Percentiles rank a stretch among this genome's conserved stretches.
Conservation (phyloP, 495 filamentous ascomycete species). For the Penicillium pancosmium region DNA sequence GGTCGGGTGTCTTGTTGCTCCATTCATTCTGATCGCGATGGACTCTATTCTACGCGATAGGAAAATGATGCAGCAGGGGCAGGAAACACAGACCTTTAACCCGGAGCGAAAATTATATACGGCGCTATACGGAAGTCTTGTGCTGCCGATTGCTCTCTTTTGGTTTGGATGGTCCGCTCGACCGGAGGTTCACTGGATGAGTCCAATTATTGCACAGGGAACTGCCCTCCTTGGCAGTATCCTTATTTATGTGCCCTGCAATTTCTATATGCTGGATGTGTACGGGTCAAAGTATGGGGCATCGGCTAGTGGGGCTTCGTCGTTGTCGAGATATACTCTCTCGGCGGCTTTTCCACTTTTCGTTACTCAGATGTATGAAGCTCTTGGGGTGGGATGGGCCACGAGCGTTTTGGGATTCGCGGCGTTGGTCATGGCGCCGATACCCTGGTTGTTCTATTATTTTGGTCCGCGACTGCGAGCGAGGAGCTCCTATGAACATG, state of each 20-base stretch:
- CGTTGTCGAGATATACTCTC: constrained; percentile 59
- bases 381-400: constrained; percentile 61
- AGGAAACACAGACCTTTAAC: constrained; percentile 5
- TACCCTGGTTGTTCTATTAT: constrained; percentile 35
- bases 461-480: constrained; percentile 5
- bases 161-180: constrained; percentile 53
- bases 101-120: constrained; percentile 47
- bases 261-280: constrained; percentile 58
- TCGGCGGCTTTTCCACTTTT: constrained; percentile 69
- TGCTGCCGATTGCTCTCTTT: constrained; percentile 51
- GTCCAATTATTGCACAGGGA: constrained; percentile 39
- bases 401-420: constrained; percentile 48
- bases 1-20: constrained; percentile 17
- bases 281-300: constrained; percentile 61
- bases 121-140: constrained; percentile 47
- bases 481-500: neutral
- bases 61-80: constrained; percentile 13
- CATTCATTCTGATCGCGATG: constrained; percentile 14
- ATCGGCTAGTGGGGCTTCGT: constrained; percentile 62
- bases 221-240: constrained; percentile 17
- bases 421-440: constrained; percentile 41
- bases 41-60: constrained; percentile 20
- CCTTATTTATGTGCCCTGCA: constrained; percentile 22
- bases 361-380: constrained; percentile 47
- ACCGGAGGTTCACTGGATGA: constrained; percentile 51